A percentile compares a stretch with the other conserved stretches of the same genome.
Evolutionary conservation across 148 eudicot species (phyloP).

Genomic region (Cornus kousa): DNA sequence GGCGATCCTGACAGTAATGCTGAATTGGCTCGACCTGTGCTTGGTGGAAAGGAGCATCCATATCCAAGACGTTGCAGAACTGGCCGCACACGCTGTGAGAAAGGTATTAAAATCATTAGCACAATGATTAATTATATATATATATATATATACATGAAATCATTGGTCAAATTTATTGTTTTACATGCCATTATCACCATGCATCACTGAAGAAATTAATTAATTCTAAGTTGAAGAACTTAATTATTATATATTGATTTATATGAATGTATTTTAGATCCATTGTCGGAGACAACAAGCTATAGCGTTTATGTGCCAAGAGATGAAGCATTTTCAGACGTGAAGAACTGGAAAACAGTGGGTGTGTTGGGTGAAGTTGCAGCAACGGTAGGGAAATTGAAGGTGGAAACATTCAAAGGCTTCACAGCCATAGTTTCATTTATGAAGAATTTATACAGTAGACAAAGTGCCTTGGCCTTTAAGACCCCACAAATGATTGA

Average conservation of each 20-base stretch:
- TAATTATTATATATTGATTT: too few relatives aligned
- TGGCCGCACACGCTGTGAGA: slow-evolving; percentile 45
- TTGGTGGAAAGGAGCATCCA: slow-evolving; percentile 59
- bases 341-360: too few relatives aligned
- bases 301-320: too few relatives aligned
- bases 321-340: slow-evolving; percentile 25
- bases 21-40: slow-evolving; percentile 49
- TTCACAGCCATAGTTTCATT: slow-evolving; percentile 42
- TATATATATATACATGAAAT: too few relatives aligned
- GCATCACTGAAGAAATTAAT: too few relatives aligned
- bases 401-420: slow-evolving; percentile 41
- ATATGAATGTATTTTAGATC: too few relatives aligned
- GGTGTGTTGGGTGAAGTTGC: too few relatives aligned
- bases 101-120: slow-evolving; percentile 23
- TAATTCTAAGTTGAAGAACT: too few relatives aligned
- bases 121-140: too few relatives aligned
- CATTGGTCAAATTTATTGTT: too few relatives aligned
- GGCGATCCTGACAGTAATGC: slow-evolving; percentile 51
- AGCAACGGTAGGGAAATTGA: slow-evolving; percentile 15
- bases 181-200: too few relatives aligned
- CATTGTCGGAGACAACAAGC: too few relatives aligned
- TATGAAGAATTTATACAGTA: slow-evolving; percentile 28
- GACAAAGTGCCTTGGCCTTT: slow-evolving; percentile 30
- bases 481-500: slow-evolving; percentile 36
- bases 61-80: slow-evolving; percentile 83